Percentiles rank a stretch among this genome's conserved stretches.
phyloP scores from a whole-genome alignment of 1,284 basidiomycete genomes.

The Tetrapyrgos nigripes region DNA sequence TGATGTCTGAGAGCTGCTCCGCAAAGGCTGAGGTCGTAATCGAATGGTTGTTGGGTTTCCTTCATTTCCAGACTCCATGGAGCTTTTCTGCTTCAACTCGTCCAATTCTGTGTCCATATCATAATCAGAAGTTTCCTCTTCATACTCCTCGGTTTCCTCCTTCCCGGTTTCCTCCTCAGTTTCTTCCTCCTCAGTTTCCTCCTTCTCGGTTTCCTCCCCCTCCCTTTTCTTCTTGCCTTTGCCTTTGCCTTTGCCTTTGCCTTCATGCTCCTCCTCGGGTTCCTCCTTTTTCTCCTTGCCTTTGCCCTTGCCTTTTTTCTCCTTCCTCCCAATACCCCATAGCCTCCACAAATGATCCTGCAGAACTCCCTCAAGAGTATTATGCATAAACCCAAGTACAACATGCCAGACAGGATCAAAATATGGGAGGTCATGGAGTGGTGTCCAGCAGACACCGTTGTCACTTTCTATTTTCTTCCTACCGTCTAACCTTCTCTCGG shows the following conservation, averaged over 20 bases:
- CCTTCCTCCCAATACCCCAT: not conserved
- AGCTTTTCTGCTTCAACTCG: not conserved
- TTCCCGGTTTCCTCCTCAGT: too few relatives aligned
- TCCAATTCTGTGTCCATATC: not conserved
- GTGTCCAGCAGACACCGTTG: not conserved
- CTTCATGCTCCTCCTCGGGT: too few relatives aligned
- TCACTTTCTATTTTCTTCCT: not conserved
- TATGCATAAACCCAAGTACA: slow-evolving; percentile 5
- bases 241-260: too few relatives aligned
- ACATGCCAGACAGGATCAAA: not conserved
- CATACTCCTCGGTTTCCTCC: too few relatives aligned
- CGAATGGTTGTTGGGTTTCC: not conserved
- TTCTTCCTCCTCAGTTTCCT: too few relatives aligned
- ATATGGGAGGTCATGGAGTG: not conserved
- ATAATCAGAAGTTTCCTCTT: not conserved
- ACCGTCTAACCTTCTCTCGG: not conserved
- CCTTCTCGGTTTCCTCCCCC: too few relatives aligned
- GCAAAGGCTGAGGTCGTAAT: not conserved
- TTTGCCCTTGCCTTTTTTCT: not conserved
- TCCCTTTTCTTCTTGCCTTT: too few relatives aligned
- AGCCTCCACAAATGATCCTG: not conserved
- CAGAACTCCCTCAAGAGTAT: slow-evolving; percentile 3
- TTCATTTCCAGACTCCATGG: not conserved
- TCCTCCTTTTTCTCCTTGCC: too few relatives aligned
- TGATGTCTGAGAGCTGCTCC: too few relatives aligned